phyloP scores from a whole-genome alignment of 1,284 basidiomycete species.

The Phylloporus sp. region DNA sequence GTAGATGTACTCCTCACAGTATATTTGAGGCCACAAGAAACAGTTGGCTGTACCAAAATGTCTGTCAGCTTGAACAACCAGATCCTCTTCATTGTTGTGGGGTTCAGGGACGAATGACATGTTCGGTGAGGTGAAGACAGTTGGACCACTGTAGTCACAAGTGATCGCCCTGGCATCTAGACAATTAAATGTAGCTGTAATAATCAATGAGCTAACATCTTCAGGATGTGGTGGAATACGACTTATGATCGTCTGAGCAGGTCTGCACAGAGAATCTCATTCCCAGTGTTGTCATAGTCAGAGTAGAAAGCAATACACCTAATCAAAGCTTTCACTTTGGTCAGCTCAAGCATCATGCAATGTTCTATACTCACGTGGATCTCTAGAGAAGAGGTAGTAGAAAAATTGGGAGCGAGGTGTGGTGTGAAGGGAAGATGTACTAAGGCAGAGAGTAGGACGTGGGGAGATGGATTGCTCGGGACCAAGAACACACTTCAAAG shows the following conservation, averaged over 20 bases:
- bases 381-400: too few relatives aligned
- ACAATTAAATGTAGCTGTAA: too few relatives aligned
- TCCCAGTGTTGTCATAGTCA: too few relatives aligned
- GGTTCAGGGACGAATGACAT: constrained; percentile 2
- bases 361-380: too few relatives aligned
- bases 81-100: not conserved
- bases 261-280: not conserved
- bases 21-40: not conserved
- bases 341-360: too few relatives aligned
- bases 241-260: not conserved
- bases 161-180: not conserved
- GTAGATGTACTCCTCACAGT: not conserved
- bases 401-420: not conserved
- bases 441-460: too few relatives aligned
- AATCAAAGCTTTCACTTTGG: too few relatives aligned
- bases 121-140: not conserved
- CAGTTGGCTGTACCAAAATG: not conserved
- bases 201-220: too few relatives aligned
- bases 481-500: too few relatives aligned
- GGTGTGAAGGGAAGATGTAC: not conserved
- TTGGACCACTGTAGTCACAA: too few relatives aligned
- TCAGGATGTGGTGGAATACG: not conserved
- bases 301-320: too few relatives aligned
- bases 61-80: not conserved
- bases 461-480: too few relatives aligned